phyloP scores from a whole-genome alignment of 2,329 filamentous ascomycete genomes.

The Falciphora oryzae region DNA sequence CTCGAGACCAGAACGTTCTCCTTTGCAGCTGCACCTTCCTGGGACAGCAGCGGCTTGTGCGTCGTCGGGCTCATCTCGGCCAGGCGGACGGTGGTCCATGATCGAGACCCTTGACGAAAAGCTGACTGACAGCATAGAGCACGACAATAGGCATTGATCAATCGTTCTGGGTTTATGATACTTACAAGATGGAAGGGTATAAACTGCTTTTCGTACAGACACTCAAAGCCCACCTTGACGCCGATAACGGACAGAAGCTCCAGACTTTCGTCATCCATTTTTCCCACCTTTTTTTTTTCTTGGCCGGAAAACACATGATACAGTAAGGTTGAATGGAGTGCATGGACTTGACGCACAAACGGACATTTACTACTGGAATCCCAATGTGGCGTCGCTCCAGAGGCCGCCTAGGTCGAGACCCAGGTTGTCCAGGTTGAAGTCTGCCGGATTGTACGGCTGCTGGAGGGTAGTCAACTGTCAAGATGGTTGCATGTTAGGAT shows the following conservation, averaged over 20 bases:
- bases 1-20: background rate
- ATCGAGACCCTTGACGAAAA: background rate
- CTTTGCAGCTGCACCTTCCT: background rate
- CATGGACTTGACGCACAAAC: background rate
- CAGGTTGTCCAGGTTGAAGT: constrained; percentile 18
- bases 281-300: no score
- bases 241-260: no score
- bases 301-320: no score
- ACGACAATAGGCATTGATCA: background rate
- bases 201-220: background rate
- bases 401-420: constrained; percentile 19
- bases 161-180: constrained; percentile 4
- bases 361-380: constrained; percentile 12
- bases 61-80: background rate
- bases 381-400: constrained; percentile 21
- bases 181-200: background rate
- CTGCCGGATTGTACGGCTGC: constrained; percentile 14
- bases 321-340: background rate
- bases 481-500: background rate
- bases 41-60: background rate
- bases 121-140: background rate
- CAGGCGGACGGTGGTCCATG: background rate
- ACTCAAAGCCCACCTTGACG: no score
- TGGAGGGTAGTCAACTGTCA: constrained; percentile 4
- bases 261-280: no score